Evolutionary conservation across 2,329 filamentous ascomycete genomes (phyloP), one percentile per base, ranked within the genome.

Genomic region (Myriosclerotinia scirpicola): DNA sequence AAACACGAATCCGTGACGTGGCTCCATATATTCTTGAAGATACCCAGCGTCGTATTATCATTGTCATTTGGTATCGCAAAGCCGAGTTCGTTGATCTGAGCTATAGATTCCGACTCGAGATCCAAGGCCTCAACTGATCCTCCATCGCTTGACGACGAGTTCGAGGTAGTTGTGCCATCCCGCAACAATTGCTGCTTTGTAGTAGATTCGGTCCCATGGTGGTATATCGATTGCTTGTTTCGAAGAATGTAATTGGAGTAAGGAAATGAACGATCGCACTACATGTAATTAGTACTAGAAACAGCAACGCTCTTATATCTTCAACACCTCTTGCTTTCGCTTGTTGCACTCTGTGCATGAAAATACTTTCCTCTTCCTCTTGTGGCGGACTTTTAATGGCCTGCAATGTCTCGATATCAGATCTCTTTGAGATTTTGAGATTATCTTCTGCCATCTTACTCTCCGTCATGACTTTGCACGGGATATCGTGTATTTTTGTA

Each of bases 221-320:
- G 79, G 72, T 85, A 88, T 22, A 79, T 76, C 2, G 79, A 77
- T 69, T 83, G 80, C 74, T 85, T 87, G 72, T 83, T 84, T 62
- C 85, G 80, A 63, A 82, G 81, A 53, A 81, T 78, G 75, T 85
- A 88, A 73, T 87, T 87, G 55, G 82, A 81, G 75, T 85, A 88
- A 2, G 85, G 86, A 67, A 83, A 78, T 67, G 82, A 80, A 67
- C 85, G 81, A 74, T 88, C 85, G 75, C 86, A 88, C 81, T 86
- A 68, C 12, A 20, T 48, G 62, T 59, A 67, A 59, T 66, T 69
- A 67, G 69, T 71, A 30, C 20, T 34, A n/a, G 9, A 53, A 59
- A 55, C 26, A 26, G 38, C 26, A 26, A 46, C 14, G 44, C 12
- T 3, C 20, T 11, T 48, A n/a, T 36, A 22, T 26, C 30, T 44